phyloP scores from a whole-genome alignment of 139 green algal genomes.

The Chlorella sorokiniana region DNA sequence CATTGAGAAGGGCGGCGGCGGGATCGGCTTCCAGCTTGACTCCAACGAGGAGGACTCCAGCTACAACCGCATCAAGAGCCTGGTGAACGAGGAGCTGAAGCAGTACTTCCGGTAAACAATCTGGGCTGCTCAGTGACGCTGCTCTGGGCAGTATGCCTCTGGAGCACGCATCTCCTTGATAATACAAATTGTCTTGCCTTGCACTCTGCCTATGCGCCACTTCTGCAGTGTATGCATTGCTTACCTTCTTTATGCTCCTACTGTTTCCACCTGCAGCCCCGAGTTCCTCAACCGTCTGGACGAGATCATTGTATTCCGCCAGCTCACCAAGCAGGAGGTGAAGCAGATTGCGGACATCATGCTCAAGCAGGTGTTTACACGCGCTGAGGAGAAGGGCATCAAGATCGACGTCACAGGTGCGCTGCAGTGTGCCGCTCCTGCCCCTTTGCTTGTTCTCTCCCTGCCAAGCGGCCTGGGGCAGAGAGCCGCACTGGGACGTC shows the following conservation, averaged over 20 bases:
- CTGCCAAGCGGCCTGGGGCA: neutral
- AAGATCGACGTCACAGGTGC: slow-evolving; percentile 87
- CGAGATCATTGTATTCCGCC: slow-evolving; percentile 99
- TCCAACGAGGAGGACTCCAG: slow-evolving; percentile 49
- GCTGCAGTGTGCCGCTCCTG: neutral
- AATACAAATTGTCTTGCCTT: neutral
- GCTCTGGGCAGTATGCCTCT: no score
- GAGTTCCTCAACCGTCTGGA: slow-evolving; percentile 99
- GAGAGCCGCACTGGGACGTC: no score
- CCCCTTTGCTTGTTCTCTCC: neutral
- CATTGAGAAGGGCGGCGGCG: slow-evolving; percentile 94
- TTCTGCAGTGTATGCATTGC: neutral
- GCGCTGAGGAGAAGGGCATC: slow-evolving; percentile 95
- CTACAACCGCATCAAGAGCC: slow-evolving; percentile 93
- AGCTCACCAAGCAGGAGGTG: slow-evolving; percentile 98
- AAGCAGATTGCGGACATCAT: slow-evolving; percentile 99
- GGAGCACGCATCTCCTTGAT: no score
- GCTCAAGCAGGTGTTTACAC: slow-evolving; percentile 92
- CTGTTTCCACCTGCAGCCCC: slow-evolving; percentile 58
- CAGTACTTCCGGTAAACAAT: slow-evolving; percentile 91
- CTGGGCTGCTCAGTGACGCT: neutral
- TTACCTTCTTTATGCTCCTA: neutral
- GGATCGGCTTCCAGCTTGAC: slow-evolving; percentile 80
- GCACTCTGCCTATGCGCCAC: neutral
- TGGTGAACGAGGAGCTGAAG: slow-evolving; percentile 99